These are phyloP conservation scores for Madurella mycetomatis DNA, from an alignment of 2,329 filamentous ascomycete species.

Conservation along the genomic window DNA sequence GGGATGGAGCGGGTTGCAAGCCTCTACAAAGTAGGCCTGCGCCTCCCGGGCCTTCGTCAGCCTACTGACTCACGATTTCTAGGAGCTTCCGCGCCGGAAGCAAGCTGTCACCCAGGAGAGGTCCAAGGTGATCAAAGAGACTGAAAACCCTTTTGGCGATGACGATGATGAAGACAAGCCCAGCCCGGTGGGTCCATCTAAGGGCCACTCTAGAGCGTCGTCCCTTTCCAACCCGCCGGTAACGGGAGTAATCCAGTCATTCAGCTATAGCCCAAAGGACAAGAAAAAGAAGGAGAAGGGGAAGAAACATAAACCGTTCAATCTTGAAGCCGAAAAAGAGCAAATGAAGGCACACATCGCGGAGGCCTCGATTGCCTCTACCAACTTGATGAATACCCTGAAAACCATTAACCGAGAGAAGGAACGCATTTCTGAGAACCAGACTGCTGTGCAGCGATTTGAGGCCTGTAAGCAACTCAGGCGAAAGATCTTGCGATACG, in stretches of 20 bases:
- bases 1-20: slow-evolving; percentile 76
- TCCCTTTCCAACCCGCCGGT: slow-evolving; percentile 23
- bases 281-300: slow-evolving; percentile 51
- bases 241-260: slow-evolving; percentile 36
- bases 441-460: slow-evolving; percentile 69
- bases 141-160: slow-evolving; percentile 66
- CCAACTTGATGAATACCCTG: slow-evolving; percentile 80
- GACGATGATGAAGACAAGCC: slow-evolving; percentile 53
- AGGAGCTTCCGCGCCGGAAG: slow-evolving; percentile 63
- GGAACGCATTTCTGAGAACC: slow-evolving; percentile 82
- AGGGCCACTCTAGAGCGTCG: slow-evolving; percentile 29
- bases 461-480: slow-evolving; percentile 82
- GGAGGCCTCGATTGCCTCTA: slow-evolving; percentile 83
- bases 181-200: slow-evolving; percentile 21
- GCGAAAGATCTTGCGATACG: slow-evolving; percentile 79
- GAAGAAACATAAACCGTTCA: slow-evolving; percentile 64
- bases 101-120: slow-evolving; percentile 70
- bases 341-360: slow-evolving; percentile 86
- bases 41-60: neutral
- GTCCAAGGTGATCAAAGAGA: slow-evolving; percentile 79
- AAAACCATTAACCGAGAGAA: slow-evolving; percentile 87
- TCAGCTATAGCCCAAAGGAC: slow-evolving; percentile 43
- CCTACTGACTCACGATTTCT: neutral
- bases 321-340: slow-evolving; percentile 80
- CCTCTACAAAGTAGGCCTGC: slow-evolving; percentile 58